Base-by-base conservation (phyloP, 2,329 filamentous ascomycete genomes). In the Dothideomycetidae sp. region DNA sequence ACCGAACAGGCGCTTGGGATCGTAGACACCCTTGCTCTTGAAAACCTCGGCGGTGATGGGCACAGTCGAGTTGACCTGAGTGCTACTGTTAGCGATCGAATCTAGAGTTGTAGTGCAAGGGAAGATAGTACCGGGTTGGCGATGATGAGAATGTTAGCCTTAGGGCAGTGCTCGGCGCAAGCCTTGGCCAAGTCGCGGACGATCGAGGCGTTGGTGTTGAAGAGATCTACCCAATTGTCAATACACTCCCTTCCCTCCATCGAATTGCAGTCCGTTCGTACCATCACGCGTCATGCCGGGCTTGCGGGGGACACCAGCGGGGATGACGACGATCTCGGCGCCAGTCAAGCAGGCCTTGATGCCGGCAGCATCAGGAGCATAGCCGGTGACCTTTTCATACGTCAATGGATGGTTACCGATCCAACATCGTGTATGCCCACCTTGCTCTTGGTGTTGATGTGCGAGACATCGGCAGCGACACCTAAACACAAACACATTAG, bases 141-240 rank as follows among this genome's bases (percentile, higher is more conserved):
- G 68, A 98, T 98, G 72, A 98, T 76, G 60, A 96, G 77, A 63
- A 96, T 73, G 69, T 93, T 93, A 65, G 90, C 90, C 48, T 94
- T 73, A 55, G 90, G 90, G 59, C 79, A 74, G 52, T 82, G 74
- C 56, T 93, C 77, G 56, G 90, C 90, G 58, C 76, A 78, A 55
- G 85, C 86, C 76, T 93, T 93, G 68, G 88, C 86, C 50, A 98
- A 78, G 67, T 96, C 90, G 59, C 88, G 86, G 62, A 98, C 90
- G 63, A 98, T 98, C 61, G 84, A 93, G 64, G 90, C 90, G 67
- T 98, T 98, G 74, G 88, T 98, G 78, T 96, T 96, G 85, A 98
- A 98, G 48, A 98, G 80, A 63, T 98, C 88, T 76, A 42, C 14
- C 14, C 29, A 5, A 2, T 31, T n/a, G 41, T 14, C 42, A 31